Evolutionary conservation across 768 basidiomycete species (phyloP), one percentile per base, ranked within the genome.

Genomic region (Trametes cingulata): DNA sequence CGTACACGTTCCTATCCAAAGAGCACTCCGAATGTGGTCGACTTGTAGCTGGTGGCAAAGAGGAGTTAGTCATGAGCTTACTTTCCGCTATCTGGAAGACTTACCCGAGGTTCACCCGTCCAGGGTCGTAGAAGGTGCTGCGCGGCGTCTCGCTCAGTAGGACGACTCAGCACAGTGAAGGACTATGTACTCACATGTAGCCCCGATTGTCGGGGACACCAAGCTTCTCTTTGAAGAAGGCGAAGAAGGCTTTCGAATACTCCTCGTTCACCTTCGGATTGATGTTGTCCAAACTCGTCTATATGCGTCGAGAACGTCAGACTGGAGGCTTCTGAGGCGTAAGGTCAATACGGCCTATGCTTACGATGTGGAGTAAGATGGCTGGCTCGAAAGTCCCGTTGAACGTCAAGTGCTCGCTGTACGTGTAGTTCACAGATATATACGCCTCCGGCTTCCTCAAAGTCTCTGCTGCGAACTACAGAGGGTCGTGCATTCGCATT

Each of bases 371-470:
- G 53, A 90, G 73, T 50, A 80, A 74, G 72, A 87, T 82, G 3
- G 87, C 84, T 19, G 88, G 88, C 15, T 88, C 87, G 53, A 87
- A 81, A 4, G 82, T 81, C 14, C 87, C 88, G 19, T 64, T 76
- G 66, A 84, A 89, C 3, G 84, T 79, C 60, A 89, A 77, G 36
- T 75, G 77, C 53, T 88, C 84, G 64, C 85, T 84, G 74, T 85
- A 78, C 12, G 70, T 76, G 65, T 85, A 78, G 62, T 78, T 77
- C 62, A 83, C 74, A n/a, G 78, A 76, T 63, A 90, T 83, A 63
- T 79, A 77, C 14, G 58, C 29, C 65, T 85, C 82, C 0, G 85
- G 85, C 68, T 87, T 89, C 0, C 70, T 69, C 61, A 89, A 70
- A 9, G 76, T 76, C 56, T 79, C 68, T 9, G 87, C 85, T 9